A percentile compares a stretch with the other conserved stretches of the same genome.
These are phyloP conservation scores for Solanum medicagineum DNA, from an alignment of 257 asterid genomes.

Conservation along the genomic window DNA sequence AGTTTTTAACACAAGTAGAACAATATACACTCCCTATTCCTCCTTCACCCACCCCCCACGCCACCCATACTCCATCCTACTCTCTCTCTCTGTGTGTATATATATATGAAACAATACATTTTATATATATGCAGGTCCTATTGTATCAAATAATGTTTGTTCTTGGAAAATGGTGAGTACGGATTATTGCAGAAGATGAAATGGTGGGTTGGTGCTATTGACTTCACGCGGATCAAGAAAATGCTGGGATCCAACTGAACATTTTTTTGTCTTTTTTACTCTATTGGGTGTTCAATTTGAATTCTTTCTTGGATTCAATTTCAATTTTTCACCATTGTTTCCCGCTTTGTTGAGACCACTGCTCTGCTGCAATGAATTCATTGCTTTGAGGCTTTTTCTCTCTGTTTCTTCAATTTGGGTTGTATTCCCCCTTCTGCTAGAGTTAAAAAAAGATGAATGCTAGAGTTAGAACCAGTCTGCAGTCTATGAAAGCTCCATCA, in stretches of 20 bases:
- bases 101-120: neutral
- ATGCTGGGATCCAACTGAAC: conserved; percentile 15
- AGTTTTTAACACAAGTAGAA: neutral
- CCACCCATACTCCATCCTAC: neutral
- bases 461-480: conserved; percentile 49
- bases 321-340: neutral
- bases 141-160: neutral
- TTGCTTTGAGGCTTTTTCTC: neutral
- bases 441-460: conserved; percentile 28
- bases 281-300: conserved; percentile 3
- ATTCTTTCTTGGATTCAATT: conserved; percentile 4
- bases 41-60: neutral
- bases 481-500: conserved; percentile 28
- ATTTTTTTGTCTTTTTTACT: conserved; percentile 1
- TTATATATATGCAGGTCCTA: neutral
- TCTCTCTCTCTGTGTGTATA: neutral
- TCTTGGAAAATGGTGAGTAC: conserved; percentile 4
- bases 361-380: neutral
- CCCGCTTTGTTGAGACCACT: neutral
- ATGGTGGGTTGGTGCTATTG: conserved; percentile 9
- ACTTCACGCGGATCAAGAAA: conserved; percentile 38
- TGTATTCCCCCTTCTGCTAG: neutral
- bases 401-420: neutral
- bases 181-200: conserved; percentile 2
- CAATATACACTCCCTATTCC: neutral